Evolutionary conservation across 495 filamentous ascomycete genomes (phyloP).

Genomic region (Hyaloscypha variabilis): DNA sequence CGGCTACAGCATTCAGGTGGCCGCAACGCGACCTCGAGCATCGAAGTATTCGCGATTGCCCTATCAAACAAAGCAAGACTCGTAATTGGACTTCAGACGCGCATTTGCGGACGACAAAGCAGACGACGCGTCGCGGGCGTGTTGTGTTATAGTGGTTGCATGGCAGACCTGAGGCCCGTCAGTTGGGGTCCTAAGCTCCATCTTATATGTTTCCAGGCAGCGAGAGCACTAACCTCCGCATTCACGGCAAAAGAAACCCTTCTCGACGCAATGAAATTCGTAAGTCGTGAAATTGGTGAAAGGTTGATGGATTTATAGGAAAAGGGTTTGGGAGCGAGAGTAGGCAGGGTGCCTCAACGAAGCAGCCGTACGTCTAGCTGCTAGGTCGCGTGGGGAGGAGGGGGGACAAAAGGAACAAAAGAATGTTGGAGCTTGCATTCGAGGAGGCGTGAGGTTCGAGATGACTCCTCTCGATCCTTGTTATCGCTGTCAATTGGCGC

Average conservation of each 20-base stretch:
- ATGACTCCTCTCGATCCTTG: constrained; percentile 26
- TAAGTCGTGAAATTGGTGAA: constrained; percentile 13
- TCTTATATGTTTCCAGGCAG: neutral
- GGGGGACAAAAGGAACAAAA: constrained; percentile 17
- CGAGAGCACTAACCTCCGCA: constrained; percentile 13
- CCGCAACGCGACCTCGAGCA: constrained; percentile 8
- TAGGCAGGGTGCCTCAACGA: neutral
- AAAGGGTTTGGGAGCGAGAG: constrained; percentile 7
- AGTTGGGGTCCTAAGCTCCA: neutral
- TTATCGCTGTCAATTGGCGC: neutral
- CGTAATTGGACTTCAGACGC: constrained; percentile 10
- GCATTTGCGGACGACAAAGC: constrained; percentile 3
- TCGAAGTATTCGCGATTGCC: constrained; percentile 9
- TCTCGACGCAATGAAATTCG: constrained; percentile 23
- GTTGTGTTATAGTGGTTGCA: constrained; percentile 26
- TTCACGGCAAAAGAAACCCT: neutral
- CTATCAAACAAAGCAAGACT: neutral
- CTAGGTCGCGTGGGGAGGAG: constrained; percentile 24
- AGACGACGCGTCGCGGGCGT: constrained; percentile 28
- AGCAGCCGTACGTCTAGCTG: neutral
- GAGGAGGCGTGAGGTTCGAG: neutral
- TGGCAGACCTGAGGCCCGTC: constrained; percentile 23
- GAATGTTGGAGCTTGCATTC: constrained; percentile 2
- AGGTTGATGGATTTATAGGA: constrained; percentile 7
- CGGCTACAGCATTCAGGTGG: constrained; percentile 19